Evolutionary conservation across 2,329 filamentous ascomycete genomes (phyloP), one percentile per base, ranked within the genome.

Genomic region (Apiospora sp.): DNA sequence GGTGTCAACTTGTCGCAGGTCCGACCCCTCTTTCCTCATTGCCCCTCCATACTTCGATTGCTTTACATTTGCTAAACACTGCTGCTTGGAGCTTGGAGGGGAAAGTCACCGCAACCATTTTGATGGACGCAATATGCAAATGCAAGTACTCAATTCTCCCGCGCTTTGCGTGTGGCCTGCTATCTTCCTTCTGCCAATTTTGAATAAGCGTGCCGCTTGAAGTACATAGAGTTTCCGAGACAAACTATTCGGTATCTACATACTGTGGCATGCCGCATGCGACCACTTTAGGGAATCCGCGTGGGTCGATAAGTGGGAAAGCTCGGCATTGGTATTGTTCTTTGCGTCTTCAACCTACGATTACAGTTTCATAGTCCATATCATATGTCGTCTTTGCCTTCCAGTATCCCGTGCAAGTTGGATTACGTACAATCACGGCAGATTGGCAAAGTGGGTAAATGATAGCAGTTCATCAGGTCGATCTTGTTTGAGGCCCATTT

Each of bases 401-500:
- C 34, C 30, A 64, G 58, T 14, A 34, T n/a, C n/a, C 10, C 10
- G 58, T 14, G 58, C 10, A n/a, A 64, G 58, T 41, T 41, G 58
- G 30, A 37, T 61, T 34, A 37, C 30, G 54, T n/a, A n/a, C 16
- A 61, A n/a, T 41, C 37, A n/a, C 19, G 13, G 34, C 34, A 64
- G 30, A 64, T 64, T 64, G 37, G 58, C 58, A 64, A 13, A 64
- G 58, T 64, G 58, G 58, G 34, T 5, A n/a, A 34, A 10, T 2
- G 41, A 10, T 64, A n/a, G 34, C 14, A n/a, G 58, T 64, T 64
- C 58, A 41, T 64, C 58, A 34, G 58, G 58, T 13, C 19, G 58
- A 64, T 64, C 58, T 64, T 64, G 58, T 41, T 61, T 64, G 58
- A 64, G 58, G 58, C 41, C 30, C 58, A 41, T 34, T 64, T 22